A percentile compares a stretch with the other conserved stretches of the same genome.
Conservation (phyloP, 106 monocot species). For the Dioscorea zingiberensis region DNA sequence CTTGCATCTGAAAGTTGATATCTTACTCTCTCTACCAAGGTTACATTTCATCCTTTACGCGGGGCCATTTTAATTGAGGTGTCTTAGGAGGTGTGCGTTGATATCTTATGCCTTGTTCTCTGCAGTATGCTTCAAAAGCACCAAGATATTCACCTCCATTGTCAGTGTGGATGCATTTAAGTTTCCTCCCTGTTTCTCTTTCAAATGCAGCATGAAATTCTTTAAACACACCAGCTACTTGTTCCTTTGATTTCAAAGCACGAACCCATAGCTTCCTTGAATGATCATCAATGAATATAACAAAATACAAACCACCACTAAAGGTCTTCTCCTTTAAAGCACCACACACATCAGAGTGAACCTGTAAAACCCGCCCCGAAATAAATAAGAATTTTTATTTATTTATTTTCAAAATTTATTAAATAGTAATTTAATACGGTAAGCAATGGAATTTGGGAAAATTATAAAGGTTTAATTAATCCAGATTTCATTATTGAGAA, state of each 20-base stretch:
- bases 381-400: too few relatives aligned
- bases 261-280: not conserved
- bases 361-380: too few relatives aligned
- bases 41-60: slow-evolving; percentile 2
- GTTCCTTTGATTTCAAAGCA: not conserved
- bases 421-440: too few relatives aligned
- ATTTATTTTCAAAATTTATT: too few relatives aligned
- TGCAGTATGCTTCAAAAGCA: slow-evolving; percentile 4
- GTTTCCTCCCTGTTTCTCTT: not conserved
- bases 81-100: not conserved
- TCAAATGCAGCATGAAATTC: not conserved
- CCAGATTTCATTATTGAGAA: too few relatives aligned
- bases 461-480: too few relatives aligned
- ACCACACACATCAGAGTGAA: slow-evolving; percentile 3
- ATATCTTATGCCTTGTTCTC: slow-evolving; percentile 2
- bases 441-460: too few relatives aligned
- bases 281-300: slow-evolving; percentile 2
- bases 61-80: slow-evolving; percentile 5
- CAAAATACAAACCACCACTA: slow-evolving; percentile 1
- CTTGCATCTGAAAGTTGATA: not conserved
- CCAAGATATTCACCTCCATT: slow-evolving; percentile 6
- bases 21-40: slow-evolving; percentile 1
- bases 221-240: not conserved
- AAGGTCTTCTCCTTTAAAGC: not conserved
- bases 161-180: not conserved